Conservation (phyloP, 2,329 filamentous ascomycete genomes). For the Triangularia verruculosa region DNA sequence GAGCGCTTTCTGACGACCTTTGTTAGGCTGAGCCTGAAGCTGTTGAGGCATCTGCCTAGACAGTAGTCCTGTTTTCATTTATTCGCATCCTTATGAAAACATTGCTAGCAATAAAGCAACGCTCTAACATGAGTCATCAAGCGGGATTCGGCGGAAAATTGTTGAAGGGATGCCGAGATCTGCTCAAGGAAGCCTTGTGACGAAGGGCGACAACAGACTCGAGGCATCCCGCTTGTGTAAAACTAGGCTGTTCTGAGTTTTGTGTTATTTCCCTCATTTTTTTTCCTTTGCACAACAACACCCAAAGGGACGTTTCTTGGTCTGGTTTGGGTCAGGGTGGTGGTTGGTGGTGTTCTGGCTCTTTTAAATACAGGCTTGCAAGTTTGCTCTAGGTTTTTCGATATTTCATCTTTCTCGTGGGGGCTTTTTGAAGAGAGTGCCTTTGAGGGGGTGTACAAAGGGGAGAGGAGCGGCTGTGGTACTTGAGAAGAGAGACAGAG, state of each 20-base stretch:
- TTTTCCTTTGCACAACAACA: conserved; percentile 18
- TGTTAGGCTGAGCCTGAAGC: conserved; percentile 33
- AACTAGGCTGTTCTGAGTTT: conserved; percentile 19
- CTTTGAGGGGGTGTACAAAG: neutral
- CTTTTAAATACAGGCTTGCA: conserved; percentile 8
- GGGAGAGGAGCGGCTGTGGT: neutral
- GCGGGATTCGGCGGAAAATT: neutral
- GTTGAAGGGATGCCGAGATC: neutral
- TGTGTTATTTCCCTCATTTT: conserved; percentile 26
- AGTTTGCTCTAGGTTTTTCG: conserved; percentile 12
- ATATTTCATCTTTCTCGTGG: conserved; percentile 13
- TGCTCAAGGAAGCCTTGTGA: neutral
- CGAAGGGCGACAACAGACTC: neutral
- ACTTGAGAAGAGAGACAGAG: neutral
- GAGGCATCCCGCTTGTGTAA: conserved; percentile 13
- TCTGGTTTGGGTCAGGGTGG: neutral
- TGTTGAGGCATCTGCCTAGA: conserved; percentile 38
- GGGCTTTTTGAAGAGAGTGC: neutral
- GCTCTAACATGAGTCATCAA: neutral
- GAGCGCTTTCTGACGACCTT: conserved; percentile 2
- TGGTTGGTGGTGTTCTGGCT: conserved; percentile 13
- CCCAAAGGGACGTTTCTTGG: neutral
- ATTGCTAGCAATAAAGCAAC: neutral
- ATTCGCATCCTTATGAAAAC: neutral
- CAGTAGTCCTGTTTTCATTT: neutral